Conservation (phyloP, 768 basidiomycete species). For the Peribolospora baueri region DNA sequence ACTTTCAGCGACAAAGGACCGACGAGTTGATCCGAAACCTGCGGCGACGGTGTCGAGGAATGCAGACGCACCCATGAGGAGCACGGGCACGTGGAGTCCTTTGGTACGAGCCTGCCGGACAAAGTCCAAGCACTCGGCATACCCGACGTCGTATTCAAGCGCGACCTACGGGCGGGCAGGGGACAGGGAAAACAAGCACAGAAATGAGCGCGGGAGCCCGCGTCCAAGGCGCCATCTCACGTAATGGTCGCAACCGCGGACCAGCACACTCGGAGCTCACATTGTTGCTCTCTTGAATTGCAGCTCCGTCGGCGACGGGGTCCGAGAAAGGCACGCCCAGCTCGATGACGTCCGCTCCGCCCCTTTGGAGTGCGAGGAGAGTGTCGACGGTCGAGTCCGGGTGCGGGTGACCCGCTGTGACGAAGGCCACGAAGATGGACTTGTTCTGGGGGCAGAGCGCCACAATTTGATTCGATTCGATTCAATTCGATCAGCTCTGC, state of each 20-base stretch:
- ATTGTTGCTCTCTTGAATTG: conserved; percentile 81
- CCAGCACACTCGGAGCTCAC: conserved; percentile 22
- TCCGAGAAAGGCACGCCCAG: conserved; percentile 89
- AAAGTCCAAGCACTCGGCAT: conserved; percentile 43
- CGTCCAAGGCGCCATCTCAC: neutral
- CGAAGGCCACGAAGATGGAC: conserved; percentile 34
- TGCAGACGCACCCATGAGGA: conserved; percentile 60
- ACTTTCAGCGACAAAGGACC: no score
- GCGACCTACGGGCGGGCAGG: conserved; percentile 35
- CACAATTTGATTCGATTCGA: no score
- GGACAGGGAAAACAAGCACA: neutral
- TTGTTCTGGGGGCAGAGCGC: conserved; percentile 5
- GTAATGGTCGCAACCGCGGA: neutral
- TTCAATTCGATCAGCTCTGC: neutral
- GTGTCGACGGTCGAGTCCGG: conserved; percentile 57
- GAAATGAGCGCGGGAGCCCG: neutral
- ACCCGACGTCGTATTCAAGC: conserved; percentile 54
- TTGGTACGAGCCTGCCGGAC: conserved; percentile 53
- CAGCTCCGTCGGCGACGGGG: conserved; percentile 83
- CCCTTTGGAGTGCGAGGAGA: conserved; percentile 73
- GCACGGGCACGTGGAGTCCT: conserved; percentile 59
- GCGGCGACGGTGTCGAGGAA: neutral
- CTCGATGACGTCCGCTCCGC: conserved; percentile 85
- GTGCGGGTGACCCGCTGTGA: conserved; percentile 81
- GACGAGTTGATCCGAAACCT: no score